Evolutionary conservation across 495 filamentous ascomycete species (phyloP), one percentile per base, ranked within the genome.

Genomic region (Trichoderma parareesei): DNA sequence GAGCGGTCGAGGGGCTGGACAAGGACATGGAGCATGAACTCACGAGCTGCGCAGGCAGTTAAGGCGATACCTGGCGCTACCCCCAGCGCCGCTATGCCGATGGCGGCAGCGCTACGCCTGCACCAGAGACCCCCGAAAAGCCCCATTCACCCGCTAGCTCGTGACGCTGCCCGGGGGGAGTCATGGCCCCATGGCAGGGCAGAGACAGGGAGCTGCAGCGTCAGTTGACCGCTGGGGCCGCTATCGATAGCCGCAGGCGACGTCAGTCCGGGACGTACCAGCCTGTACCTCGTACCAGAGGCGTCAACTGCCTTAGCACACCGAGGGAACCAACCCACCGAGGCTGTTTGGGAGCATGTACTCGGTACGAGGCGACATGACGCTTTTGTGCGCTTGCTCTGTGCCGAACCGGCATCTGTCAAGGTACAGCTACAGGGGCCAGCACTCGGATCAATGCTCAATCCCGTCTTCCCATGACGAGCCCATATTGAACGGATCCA

Each of bases 101-200:
- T 35, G 9, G 53, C 53, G 53, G 27, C 53, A 57, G 53, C 53
- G 53, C 53, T 37, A 57, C 11, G 53, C 53, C 53, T 57, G 53
- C 9, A 37, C 11, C 53, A 57, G 16, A 6, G 7, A n/a, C 53
- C 53, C 53, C 27, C 7, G 53, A 35, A 9, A 27, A 14, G 53
- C 53, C 53, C 53, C 53, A 57, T 57, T 57, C 53, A 57, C 33
- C 20, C 53, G 18, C 53, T 57, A 57, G 53, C 53, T 57, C 53
- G 53, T 57, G 53, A 57, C 53, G 27, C 27, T 33, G 27, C 9
- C 53, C 27, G 53, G 53, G 16, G 53, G 27, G 27, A 2, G 27
- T 27, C 27, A 27, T 27, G 27, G 27, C 27, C 27, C 37, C 53
- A 57, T 57, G 53, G 53, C 53, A 57, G 53, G 27, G 53, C 27